Conservation (phyloP, 2,329 filamentous ascomycete species). For the Trichophyton simii region DNA sequence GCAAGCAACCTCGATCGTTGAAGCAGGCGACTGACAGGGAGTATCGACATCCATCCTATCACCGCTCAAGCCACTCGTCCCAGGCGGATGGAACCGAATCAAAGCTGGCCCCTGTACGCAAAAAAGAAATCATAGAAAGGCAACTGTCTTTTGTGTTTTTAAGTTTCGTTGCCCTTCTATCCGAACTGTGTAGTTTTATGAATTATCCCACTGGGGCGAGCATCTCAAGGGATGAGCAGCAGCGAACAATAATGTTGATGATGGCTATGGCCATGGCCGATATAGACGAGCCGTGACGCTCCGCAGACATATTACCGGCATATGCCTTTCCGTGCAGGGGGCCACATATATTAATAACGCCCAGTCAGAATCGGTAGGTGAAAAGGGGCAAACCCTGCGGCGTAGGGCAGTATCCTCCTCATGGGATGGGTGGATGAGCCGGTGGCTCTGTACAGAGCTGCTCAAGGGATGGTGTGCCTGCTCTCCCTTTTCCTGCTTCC, state of each 20-base stretch:
- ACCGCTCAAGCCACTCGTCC: background rate
- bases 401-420: background rate
- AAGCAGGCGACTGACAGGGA: background rate
- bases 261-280: background rate
- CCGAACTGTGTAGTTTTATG: background rate
- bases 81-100: constrained; percentile 1
- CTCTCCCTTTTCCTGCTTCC: background rate
- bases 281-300: background rate
- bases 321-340: background rate
- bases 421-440: background rate
- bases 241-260: background rate
- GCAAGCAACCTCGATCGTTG: background rate
- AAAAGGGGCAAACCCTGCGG: background rate
- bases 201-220: background rate
- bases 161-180: background rate
- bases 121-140: background rate
- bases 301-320: background rate
- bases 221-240: background rate
- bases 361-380: background rate
- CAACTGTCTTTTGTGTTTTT: background rate
- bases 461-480: background rate
- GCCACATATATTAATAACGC: background rate
- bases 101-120: background rate
- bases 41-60: background rate
- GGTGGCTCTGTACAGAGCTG: background rate